Evolutionary conservation across 192 early-diverging fungal genomes (phyloP), one percentile per base, ranked within the genome.

Genomic region (Coemansia sp.): DNA sequence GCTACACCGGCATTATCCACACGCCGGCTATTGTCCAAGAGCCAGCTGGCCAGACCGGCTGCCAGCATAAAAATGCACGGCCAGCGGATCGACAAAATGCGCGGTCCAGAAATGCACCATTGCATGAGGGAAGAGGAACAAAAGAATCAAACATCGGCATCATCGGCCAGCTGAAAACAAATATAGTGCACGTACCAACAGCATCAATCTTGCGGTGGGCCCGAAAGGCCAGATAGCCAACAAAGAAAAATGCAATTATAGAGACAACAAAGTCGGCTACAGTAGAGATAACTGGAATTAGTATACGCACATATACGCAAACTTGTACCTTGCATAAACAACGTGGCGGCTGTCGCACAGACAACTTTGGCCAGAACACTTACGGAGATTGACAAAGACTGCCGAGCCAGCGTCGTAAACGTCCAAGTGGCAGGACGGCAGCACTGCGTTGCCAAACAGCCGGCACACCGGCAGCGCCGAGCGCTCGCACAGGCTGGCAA

Each of bases 231-330:
- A 76, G 61, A 32, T 78, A 75, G 38, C 71, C 55, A 56, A 70
- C 69, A 53, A 69, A 63, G 23, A 83, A 39, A 23, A 83, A 74
- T 55, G 75, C 67, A 21, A 83, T 57, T 29, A 76, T 65, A 21
- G 81, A 74, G 27, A 74, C 64, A 60, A 72, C 75, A 83, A 83
- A 78, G 63, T 83, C 81, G 11, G 73, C 77, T 73, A 74, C 69
- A 27, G 53, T 23, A 55, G 17, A 61, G 21, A 56, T n/a, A 38
- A 0, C n/a, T 1, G 41, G 12, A 15, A 45, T 39, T 27, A 58
- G 57, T 23, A 27, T 37, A 8, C 55, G 37, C 35, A 21, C 37
- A 37, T 17, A 56, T n/a, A 19, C 43, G 32, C 51, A 53, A 53
- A 62, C 41, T 25, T 23, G 4, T 3, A 39, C 32, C 3, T 37